A percentile compares a stretch with the other conserved stretches of the same genome.
These are phyloP conservation scores for Boletus pseudopeckii DNA, from an alignment of 768 basidiomycete genomes.

Conservation along the genomic window DNA sequence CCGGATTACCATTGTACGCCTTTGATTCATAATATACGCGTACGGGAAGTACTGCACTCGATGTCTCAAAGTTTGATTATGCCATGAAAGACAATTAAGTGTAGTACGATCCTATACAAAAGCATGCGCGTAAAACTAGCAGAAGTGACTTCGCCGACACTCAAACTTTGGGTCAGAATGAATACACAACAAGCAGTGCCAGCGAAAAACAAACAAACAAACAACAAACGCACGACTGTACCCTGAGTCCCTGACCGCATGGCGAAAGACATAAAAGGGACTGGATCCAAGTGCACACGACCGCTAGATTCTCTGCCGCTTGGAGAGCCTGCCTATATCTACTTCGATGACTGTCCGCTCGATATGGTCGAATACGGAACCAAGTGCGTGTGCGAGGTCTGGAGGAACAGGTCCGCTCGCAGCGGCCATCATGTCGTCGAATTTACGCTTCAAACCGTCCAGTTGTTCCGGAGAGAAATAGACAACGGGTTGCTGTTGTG, in stretches of 20 bases:
- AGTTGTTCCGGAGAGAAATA: constrained; percentile 33
- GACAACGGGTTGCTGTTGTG: constrained; percentile 21
- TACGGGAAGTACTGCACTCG: no score
- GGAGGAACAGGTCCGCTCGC: constrained; percentile 31
- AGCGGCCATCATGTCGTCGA: constrained; percentile 31
- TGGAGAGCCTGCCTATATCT: constrained; percentile 22
- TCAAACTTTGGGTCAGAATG: not conserved
- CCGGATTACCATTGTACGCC: not conserved
- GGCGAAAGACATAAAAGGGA: not conserved
- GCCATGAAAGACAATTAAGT: constrained; percentile 5
- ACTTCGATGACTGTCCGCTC: constrained; percentile 29
- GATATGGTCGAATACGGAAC: constrained; percentile 34
- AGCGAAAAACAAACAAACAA: not conserved
- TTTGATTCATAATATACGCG: no score
- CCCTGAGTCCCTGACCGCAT: not conserved
- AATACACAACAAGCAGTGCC: constrained; percentile 1
- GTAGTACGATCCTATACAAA: constrained; percentile 14
- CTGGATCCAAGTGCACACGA: not conserved
- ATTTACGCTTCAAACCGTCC: constrained; percentile 28
- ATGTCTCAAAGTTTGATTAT: constrained; percentile 5
- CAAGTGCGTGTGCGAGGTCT: constrained; percentile 30
- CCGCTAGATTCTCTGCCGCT: constrained; percentile 26
- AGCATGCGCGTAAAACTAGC: constrained; percentile 1
- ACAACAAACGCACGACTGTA: not conserved
- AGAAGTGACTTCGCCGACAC: constrained; percentile 6